Evolutionary conservation across 2,329 filamentous ascomycete species (phyloP).

Genomic region (Bertia moriformis): DNA sequence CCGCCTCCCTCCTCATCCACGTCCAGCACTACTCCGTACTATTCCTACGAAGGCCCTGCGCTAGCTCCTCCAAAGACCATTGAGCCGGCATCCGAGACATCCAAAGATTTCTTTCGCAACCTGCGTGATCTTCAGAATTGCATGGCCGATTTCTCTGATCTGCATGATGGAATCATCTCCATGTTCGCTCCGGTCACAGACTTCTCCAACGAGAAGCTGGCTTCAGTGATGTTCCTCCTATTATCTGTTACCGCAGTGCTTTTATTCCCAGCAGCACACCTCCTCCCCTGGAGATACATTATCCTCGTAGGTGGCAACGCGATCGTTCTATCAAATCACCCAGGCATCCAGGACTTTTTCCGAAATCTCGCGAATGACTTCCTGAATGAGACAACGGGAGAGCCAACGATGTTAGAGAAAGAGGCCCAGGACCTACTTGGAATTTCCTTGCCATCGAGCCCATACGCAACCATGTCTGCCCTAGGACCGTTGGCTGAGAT

Average conservation of each 20-base stretch:
- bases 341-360: not conserved
- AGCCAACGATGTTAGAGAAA: not conserved
- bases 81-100: not conserved
- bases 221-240: not conserved
- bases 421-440: not conserved
- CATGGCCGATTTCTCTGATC: constrained; percentile 1
- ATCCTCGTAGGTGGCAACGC: not conserved
- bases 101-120: constrained; percentile 1
- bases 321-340: not conserved
- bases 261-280: not conserved
- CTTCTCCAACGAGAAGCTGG: constrained; percentile 1
- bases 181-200: not conserved
- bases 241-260: not conserved
- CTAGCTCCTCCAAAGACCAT: constrained; percentile 1
- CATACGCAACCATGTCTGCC: not conserved
- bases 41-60: not conserved
- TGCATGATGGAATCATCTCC: not conserved
- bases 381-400: not conserved
- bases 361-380: not conserved
- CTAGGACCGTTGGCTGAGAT: not conserved
- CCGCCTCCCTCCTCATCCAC: not conserved
- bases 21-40: not conserved
- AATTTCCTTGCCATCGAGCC: not conserved
- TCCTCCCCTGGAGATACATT: not conserved
- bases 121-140: not conserved